Conservation (phyloP, 345 rosid species). For the Jatropha curcas region DNA sequence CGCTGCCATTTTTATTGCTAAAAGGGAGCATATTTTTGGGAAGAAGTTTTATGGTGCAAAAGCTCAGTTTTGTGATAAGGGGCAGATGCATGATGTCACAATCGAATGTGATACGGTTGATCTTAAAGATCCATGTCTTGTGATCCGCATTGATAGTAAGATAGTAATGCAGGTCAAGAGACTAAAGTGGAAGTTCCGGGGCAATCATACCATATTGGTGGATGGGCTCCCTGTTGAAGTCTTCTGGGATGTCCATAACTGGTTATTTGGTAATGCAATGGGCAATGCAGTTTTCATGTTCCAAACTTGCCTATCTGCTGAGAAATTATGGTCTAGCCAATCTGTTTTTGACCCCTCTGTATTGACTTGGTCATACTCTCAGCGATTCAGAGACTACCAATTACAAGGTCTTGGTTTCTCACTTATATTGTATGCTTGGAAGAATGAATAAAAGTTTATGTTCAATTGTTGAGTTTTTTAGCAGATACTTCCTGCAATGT, state of each 20-base stretch:
- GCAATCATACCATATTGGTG: constrained; percentile 76
- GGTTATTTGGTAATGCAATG: constrained; percentile 78
- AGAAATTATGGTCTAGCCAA: constrained; percentile 41
- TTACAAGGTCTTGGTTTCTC: constrained; percentile 73
- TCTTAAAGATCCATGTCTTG: constrained; percentile 66
- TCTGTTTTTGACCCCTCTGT: constrained; percentile 46
- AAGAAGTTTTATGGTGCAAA: constrained; percentile 72
- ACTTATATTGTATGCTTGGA: constrained; percentile 65
- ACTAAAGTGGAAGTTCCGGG: constrained; percentile 93
- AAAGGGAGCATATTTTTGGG: constrained; percentile 80
- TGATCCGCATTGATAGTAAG: constrained; percentile 77
- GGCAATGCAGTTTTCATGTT: constrained; percentile 93
- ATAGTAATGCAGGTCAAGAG: constrained; percentile 73
- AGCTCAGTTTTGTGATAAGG: constrained; percentile 69
- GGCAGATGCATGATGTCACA: constrained; percentile 59
- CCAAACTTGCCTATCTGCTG: constrained; percentile 58
- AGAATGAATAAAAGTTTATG: constrained; percentile 50
- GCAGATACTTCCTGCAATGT: constrained; percentile 17
- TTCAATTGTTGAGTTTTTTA: constrained; percentile 12
- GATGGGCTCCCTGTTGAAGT: constrained; percentile 86
- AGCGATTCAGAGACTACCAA: constrained; percentile 48
- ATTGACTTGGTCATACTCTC: constrained; percentile 43
- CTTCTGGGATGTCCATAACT: constrained; percentile 90
- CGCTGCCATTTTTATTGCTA: constrained; percentile 57
- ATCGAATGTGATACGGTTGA: constrained; percentile 77